Conservation (phyloP, 371 early-diverging fungal genomes). For the Rhizopus sp. region DNA sequence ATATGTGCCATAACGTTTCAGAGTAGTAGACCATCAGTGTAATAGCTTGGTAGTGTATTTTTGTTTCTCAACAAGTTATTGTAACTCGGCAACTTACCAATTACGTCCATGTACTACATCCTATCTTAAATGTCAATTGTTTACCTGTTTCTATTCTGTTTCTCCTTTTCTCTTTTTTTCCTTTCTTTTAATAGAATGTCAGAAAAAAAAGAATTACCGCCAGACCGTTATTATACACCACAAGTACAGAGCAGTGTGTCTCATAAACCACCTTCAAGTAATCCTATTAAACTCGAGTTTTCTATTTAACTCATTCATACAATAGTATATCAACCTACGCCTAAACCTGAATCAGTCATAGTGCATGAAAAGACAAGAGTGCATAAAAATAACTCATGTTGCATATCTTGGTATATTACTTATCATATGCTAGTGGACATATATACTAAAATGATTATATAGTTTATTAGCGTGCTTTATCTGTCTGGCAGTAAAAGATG, state of each 20-base stretch:
- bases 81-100: not conserved
- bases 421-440: not conserved
- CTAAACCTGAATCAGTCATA: slow-evolving; percentile 1
- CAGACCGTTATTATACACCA: slow-evolving; percentile 2
- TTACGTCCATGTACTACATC: not conserved
- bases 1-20: no score
- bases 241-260: not conserved
- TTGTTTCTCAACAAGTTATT: no score
- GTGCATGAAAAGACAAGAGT: not conserved
- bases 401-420: not conserved
- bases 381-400: slow-evolving; percentile 2
- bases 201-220: not conserved
- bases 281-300: no score
- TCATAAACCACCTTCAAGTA: not conserved
- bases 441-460: not conserved
- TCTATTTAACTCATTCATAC: not conserved
- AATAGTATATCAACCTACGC: slow-evolving; percentile 1
- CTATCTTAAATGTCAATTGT: slow-evolving; percentile 1
- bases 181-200: not conserved
- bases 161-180: not conserved
- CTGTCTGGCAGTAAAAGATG: not conserved
- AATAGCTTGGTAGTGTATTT: no score
- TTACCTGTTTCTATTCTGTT: not conserved
- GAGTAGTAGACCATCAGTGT: no score
- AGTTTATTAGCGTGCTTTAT: not conserved